Base-by-base conservation (phyloP, 805 yeast species). In the Allodekkera sacchari region DNA sequence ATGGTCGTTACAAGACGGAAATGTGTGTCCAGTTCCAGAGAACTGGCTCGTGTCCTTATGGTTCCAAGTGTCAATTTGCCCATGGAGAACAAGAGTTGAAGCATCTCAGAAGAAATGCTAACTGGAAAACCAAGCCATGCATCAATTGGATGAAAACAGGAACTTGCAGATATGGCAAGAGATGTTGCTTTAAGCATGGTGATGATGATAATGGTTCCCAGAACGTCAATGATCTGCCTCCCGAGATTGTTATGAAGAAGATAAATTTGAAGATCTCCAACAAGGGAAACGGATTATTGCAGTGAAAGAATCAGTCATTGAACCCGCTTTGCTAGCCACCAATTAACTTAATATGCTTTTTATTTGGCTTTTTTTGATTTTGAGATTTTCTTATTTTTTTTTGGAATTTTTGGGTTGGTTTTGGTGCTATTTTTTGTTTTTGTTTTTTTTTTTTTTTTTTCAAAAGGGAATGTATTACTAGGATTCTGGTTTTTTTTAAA, bases 141-240 rank as follows among this genome's bases (percentile, higher is more conserved):
- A 80, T 77, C 40, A 87, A 87, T 54, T 87, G 95, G 95, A 50
- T 74, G 15, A 79, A 77, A 49, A 69, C 68, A 27, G 96, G 96
- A 10, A 61, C 71, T 28, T 87, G 96, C 53, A 74, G 94, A 24
- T 87, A 87, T 58, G 95, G 95, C 18, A 83, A 74, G 53, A 71
- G 96, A 50, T 87, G 96, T 55, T 84, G 95, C 51, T 87, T 88
- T 64, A 83, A 80, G 51, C 96, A 87, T 57, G 83, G 80, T 19
- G 60, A 60, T 31, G 56, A 50, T 18, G 56, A 50, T 35, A 35
- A 32, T 20, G 45, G 47, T 5, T 30, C 37, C 10, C 23, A 26
- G 11, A 23, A 17, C 7, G 33, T 25, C 20, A 30, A 23, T 18
- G 28, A 30, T 8, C 28, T 28, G 17, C 33, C 33, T 24, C 33